These are phyloP conservation scores for Pyronema omphalodes DNA, from an alignment of 495 filamentous ascomycete species.

Conservation along the genomic window DNA sequence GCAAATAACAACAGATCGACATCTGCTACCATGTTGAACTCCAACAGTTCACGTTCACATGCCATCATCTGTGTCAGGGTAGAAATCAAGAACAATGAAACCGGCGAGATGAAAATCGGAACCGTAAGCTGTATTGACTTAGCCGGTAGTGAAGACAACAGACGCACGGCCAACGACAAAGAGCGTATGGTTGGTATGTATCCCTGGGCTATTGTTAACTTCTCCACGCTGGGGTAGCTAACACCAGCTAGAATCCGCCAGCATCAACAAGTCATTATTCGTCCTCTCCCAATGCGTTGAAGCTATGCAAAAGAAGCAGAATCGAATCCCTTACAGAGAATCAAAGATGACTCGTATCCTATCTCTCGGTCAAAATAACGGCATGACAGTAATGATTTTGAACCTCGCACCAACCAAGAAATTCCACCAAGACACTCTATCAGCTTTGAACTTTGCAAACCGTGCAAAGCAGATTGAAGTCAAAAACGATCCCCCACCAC, in stretches of 20 bases:
- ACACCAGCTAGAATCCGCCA: constrained; percentile 59
- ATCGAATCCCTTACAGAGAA: constrained; percentile 80
- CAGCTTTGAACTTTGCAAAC: constrained; percentile 86
- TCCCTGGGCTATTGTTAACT: background rate
- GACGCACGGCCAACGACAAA: constrained; percentile 84
- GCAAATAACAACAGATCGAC: constrained; percentile 86
- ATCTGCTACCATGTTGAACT: constrained; percentile 87
- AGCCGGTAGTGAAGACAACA: constrained; percentile 90
- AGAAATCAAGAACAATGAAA: constrained; percentile 48
- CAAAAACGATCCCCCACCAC: constrained; percentile 30
- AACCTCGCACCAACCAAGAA: constrained; percentile 53
- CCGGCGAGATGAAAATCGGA: constrained; percentile 44
- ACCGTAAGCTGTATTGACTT: constrained; percentile 90
- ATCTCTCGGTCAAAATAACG: constrained; percentile 85
- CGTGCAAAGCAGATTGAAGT: constrained; percentile 94
- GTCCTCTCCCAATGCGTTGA: constrained; percentile 91
- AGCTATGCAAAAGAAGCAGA: constrained; percentile 64
- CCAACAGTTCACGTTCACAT: constrained; percentile 82
- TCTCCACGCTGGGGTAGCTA: background rate
- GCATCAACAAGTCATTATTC: constrained; percentile 96
- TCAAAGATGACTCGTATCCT: constrained; percentile 95
- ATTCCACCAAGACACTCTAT: constrained; percentile 86
- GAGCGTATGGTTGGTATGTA: constrained; percentile 43
- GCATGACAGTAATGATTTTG: constrained; percentile 88
- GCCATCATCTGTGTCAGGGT: constrained; percentile 85